Percentiles rank a stretch among this genome's conserved stretches.
Conservation (phyloP, 352 stramenopile genomes). For the Phytophthora sojae region DNA sequence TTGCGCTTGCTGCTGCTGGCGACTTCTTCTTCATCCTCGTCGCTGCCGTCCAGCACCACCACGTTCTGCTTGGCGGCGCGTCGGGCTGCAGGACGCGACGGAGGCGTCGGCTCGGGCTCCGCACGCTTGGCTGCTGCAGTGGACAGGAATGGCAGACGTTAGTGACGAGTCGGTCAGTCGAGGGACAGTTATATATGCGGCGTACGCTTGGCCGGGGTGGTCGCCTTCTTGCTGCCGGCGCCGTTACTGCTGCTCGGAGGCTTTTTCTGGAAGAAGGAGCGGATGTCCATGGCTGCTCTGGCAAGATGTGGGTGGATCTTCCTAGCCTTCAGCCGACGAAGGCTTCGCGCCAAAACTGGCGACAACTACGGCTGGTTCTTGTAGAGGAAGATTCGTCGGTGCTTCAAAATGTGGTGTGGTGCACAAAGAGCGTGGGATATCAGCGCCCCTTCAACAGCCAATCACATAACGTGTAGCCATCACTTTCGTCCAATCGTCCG, state of each 20-base stretch:
- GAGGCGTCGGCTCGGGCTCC: slow-evolving; percentile 44
- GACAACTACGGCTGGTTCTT: not conserved
- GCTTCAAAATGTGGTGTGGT: not conserved
- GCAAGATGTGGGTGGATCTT: slow-evolving; percentile 24
- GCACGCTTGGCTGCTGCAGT: slow-evolving; percentile 23
- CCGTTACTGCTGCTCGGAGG: slow-evolving; percentile 14
- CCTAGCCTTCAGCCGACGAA: not conserved
- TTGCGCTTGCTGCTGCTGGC: slow-evolving; percentile 29
- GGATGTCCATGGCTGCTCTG: slow-evolving; percentile 73
- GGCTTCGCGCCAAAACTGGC: slow-evolving; percentile 33
- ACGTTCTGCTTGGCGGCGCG: slow-evolving; percentile 49
- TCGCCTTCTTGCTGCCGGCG: slow-evolving; percentile 35
- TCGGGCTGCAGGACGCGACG: slow-evolving; percentile 24
- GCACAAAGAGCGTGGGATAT: not conserved
- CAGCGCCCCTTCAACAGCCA: not conserved
- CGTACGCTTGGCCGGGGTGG: slow-evolving; percentile 39
- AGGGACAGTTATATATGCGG: not conserved
- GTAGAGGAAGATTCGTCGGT: not conserved
- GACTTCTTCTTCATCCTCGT: slow-evolving; percentile 44
- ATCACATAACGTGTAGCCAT: not conserved
- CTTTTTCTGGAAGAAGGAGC: slow-evolving; percentile 84
- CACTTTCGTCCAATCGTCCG: not conserved
- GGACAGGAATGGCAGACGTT: not conserved
- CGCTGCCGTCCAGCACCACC: slow-evolving; percentile 66
- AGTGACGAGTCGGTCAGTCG: not conserved